A percentile compares a stretch with the other conserved stretches of the same genome.
Conservation (phyloP, 352 stramenopile genomes). For the Pythium volutum region DNA sequence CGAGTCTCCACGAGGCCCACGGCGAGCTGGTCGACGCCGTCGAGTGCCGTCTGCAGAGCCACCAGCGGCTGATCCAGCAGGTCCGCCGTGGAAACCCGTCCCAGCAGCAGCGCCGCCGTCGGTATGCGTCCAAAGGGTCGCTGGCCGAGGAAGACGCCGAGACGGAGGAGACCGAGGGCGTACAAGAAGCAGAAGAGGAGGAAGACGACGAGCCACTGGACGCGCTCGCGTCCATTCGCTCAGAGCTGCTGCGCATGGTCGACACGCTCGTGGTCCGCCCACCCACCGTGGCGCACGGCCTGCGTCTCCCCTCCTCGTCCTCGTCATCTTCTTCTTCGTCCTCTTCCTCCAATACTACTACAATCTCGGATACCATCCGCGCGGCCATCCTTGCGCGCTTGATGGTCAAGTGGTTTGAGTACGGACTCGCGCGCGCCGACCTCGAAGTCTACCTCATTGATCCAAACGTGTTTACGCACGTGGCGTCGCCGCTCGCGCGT, state of each 20-base stretch:
- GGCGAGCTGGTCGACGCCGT: slow-evolving; percentile 79
- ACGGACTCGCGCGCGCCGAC: slow-evolving; percentile 45
- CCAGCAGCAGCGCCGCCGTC: slow-evolving; percentile 4
- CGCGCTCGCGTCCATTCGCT: slow-evolving; percentile 18
- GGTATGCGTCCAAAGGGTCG: slow-evolving; percentile 32
- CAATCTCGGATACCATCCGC: slow-evolving; percentile 27
- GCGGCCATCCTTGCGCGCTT: slow-evolving; percentile 73
- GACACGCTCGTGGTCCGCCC: slow-evolving; percentile 57
- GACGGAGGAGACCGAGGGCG: background rate
- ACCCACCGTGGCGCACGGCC: background rate
- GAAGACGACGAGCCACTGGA: background rate
- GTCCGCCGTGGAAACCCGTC: background rate
- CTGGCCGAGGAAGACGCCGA: slow-evolving; percentile 18
- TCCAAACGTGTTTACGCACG: slow-evolving; percentile 48
- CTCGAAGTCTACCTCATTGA: slow-evolving; percentile 71
- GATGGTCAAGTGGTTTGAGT: slow-evolving; percentile 85
- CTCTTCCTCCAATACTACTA: background rate
- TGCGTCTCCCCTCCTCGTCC: background rate
- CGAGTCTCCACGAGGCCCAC: slow-evolving; percentile 75
- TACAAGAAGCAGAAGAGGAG: background rate
- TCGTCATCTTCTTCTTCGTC: background rate
- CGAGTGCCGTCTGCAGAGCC: slow-evolving; percentile 74
- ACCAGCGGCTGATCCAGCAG: slow-evolving; percentile 30
- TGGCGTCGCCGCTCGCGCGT: slow-evolving; percentile 54
- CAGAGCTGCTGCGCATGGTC: slow-evolving; percentile 63